A percentile compares a stretch with the other conserved stretches of the same genome.
Conservation (phyloP, 108 stramenopile species). For the Asterionellopsis glacialis region DNA sequence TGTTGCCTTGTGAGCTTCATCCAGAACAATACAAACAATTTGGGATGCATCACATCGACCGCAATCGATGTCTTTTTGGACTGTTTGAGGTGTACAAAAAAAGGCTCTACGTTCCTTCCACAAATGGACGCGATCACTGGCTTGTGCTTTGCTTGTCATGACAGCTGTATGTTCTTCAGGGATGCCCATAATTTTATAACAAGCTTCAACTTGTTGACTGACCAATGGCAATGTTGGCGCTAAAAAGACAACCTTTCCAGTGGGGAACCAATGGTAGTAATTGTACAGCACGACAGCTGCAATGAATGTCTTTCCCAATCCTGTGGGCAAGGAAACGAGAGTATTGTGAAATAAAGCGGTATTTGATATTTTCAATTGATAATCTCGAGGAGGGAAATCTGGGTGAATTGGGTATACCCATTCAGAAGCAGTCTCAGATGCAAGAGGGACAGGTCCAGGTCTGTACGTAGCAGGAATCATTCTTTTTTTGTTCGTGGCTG, state of each 20-base stretch:
- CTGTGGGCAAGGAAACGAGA: constrained; percentile 93
- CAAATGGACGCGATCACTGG: constrained; percentile 31
- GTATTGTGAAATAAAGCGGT: constrained; percentile 85
- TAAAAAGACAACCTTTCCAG: constrained; percentile 63
- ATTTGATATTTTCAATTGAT: constrained; percentile 78
- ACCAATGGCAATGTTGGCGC: constrained; percentile 97
- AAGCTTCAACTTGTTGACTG: constrained; percentile 92
- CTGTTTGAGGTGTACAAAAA: constrained; percentile 96
- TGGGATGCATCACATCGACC: constrained; percentile 35
- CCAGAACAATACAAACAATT: constrained; percentile 91
- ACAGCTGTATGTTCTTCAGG: constrained; percentile 74
- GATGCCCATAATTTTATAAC: constrained; percentile 86
- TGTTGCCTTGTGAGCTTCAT: constrained; percentile 95
- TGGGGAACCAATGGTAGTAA: constrained; percentile 86
- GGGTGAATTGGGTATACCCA: constrained; percentile 88
- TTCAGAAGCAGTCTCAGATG: constrained; percentile 28
- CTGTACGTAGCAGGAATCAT: constrained; percentile 12
- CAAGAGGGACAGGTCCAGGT: constrained; percentile 62
- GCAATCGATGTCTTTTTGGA: constrained; percentile 83
- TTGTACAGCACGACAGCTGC: constrained; percentile 99
- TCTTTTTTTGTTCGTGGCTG: neutral
- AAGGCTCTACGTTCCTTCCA: constrained; percentile 84
- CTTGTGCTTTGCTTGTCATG: constrained; percentile 52
- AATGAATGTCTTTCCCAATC: constrained; percentile 97
- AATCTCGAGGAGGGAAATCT: constrained; percentile 76